Evolutionary conservation across 2,329 filamentous ascomycete species (phyloP).

Genomic region (Penicillium sp.): DNA sequence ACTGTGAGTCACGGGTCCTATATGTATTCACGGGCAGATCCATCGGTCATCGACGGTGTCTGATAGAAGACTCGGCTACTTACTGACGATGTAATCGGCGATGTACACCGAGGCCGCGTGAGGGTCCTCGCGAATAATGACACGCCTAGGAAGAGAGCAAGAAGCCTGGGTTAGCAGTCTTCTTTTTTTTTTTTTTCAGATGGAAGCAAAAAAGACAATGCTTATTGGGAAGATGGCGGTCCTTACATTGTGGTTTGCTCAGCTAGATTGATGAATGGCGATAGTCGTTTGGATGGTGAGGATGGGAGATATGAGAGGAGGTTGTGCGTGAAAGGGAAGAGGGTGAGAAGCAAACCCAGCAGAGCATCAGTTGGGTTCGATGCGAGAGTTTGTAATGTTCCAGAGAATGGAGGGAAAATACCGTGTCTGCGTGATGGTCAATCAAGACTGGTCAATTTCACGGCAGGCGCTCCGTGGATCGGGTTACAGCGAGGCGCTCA

Average conservation of each 20-base stretch:
- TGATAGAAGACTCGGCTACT: conserved; percentile 12
- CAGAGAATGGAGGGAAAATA: conserved; percentile 1
- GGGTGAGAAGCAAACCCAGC: not conserved
- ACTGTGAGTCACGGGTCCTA: too few species aligned
- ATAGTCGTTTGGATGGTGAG: too few species aligned
- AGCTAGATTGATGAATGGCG: conserved; percentile 5
- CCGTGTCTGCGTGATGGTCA: not conserved
- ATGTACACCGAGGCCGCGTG: conserved; percentile 66
- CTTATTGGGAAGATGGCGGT: not conserved
- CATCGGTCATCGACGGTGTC: too few species aligned
- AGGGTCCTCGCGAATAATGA: conserved; percentile 73
- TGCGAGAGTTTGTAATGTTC: not conserved
- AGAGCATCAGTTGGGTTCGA: not conserved
- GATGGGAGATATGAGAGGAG: not conserved
- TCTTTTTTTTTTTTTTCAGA: not conserved
- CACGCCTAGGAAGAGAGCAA: conserved; percentile 54
- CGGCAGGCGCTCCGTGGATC: conserved; percentile 15
- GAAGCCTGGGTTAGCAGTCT: conserved; percentile 9
- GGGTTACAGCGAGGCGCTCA: conserved; percentile 21
- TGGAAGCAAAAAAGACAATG: not conserved
- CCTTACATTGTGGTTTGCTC: conserved; percentile 30
- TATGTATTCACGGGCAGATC: too few species aligned
- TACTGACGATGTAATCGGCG: conserved; percentile 72
- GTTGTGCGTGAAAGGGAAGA: conserved; percentile 1
- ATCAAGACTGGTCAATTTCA: conserved; percentile 5